A percentile compares a stretch with the other conserved stretches of the same genome.
Evolutionary conservation across 225 moss, liverwort and hornwort genomes (phyloP).

Genomic region (Bryoerythrophyllum caledonicum): DNA sequence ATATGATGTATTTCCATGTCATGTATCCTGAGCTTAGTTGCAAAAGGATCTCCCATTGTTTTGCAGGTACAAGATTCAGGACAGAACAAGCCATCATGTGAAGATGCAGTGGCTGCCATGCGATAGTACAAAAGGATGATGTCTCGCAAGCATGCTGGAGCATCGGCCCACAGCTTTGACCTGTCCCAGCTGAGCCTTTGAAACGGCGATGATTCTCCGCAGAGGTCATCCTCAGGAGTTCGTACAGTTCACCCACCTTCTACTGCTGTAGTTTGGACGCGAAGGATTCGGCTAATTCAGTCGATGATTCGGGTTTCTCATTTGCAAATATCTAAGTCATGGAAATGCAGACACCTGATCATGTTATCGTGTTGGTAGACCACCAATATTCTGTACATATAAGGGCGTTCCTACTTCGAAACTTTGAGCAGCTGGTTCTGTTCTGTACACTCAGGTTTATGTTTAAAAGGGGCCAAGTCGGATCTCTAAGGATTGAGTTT

Average conservation of each 20-base stretch:
- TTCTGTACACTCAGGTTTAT: too few species aligned
- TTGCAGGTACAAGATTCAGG: slow-evolving; percentile 62
- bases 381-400: background rate
- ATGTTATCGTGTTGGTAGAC: background rate
- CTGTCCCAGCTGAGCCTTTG: slow-evolving; percentile 30
- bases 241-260: slow-evolving; percentile 39
- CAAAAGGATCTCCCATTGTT: too few species aligned
- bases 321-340: background rate
- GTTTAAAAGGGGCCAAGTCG: too few species aligned
- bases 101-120: slow-evolving; percentile 72
- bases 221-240: slow-evolving; percentile 23
- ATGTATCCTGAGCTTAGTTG: background rate
- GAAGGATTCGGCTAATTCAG: slow-evolving; percentile 9
- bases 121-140: slow-evolving; percentile 60
- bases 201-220: slow-evolving; percentile 18
- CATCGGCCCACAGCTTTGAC: slow-evolving; percentile 10
- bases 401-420: background rate
- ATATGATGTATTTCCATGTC: too few species aligned
- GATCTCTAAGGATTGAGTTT: too few species aligned
- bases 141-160: slow-evolving; percentile 33
- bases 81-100: slow-evolving; percentile 52
- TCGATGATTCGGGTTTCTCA: background rate
- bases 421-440: background rate
- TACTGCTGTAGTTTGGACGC: slow-evolving; percentile 65
- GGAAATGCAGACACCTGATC: too few species aligned